Base-by-base conservation (phyloP, 1,139 yeast species). In the Yamadazyma dushanensis region DNA sequence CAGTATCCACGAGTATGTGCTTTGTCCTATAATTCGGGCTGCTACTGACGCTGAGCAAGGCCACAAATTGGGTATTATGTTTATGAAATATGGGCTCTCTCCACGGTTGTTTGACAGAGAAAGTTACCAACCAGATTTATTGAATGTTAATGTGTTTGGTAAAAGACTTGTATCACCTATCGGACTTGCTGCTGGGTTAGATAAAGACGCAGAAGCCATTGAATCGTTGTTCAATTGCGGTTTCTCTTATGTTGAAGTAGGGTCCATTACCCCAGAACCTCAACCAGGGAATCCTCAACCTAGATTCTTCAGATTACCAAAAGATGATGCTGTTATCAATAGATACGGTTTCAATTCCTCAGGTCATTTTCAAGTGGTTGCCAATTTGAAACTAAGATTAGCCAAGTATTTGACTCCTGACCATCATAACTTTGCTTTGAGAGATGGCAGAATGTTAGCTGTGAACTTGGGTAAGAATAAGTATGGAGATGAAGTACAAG, bases 161-260 rank as follows among this genome's bases (percentile, higher is more conserved):
- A 62, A 61, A 21, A 73, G 67, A 35, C 63, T 90, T 53, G 70
- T 74, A 20, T 82, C 82, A 38, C 97, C 97, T 15, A 68, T 90
- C 39, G 97, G 97, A 6, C 73, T 90, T 50, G 97, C 97, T 33
- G 97, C 98, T 22, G 98, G 98, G 9, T 74, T 90, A 46, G 98
- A 90, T 59, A 90, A 90, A 61, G 85, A 90, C 51, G 98, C 89
- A 35, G 95, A 88, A 54, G 96, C 89, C n/a, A 80, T 92, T 49
- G 97, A 90, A 49, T 66, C 90, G 0, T 69, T 90, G 41, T 81
- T 83, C 51, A 74, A 80, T 47, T 57, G 76, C 38, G 98, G 98
- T 2, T 90, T 90, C 52, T 79, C 92, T 5, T 88, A 87, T 56
- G 95, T 88, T 42, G 98, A 90, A 61, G 76, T 92, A 38, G 98